Conservation (phyloP, 352 stramenopile genomes). For the Thalassiosira hispida region DNA sequence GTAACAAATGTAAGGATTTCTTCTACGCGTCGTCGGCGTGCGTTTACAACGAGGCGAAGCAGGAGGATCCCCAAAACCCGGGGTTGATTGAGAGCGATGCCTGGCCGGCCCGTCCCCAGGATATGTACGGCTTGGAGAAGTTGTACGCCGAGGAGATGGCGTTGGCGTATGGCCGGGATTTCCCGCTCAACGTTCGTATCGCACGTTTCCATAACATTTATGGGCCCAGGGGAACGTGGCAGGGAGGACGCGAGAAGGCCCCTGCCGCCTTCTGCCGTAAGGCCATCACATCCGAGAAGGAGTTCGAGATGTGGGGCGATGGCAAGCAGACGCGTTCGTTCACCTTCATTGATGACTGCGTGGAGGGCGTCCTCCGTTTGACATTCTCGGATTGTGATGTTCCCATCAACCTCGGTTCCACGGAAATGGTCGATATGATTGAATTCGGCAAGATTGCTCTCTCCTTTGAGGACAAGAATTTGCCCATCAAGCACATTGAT, state of each 20-base stretch:
- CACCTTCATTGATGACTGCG: constrained; percentile 91
- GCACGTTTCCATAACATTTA: constrained; percentile 92
- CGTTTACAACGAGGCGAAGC: constrained; percentile 91
- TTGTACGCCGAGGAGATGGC: constrained; percentile 89
- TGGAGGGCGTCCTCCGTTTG: constrained; percentile 89
- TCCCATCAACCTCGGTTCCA: constrained; percentile 88
- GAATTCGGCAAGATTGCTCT: constrained; percentile 86
- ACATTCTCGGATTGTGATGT: constrained; percentile 88
- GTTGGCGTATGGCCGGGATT: constrained; percentile 89
- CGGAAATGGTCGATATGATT: constrained; percentile 91
- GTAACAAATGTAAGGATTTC: constrained; percentile 85
- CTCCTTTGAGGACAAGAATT: constrained; percentile 81
- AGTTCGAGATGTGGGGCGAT: constrained; percentile 90
- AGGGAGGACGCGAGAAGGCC: constrained; percentile 88
- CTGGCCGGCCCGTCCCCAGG: constrained; percentile 90
- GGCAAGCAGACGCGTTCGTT: constrained; percentile 90
- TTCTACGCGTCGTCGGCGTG: constrained; percentile 90
- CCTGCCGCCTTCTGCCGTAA: constrained; percentile 92
- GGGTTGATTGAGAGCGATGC: constrained; percentile 88
- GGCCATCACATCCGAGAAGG: constrained; percentile 84
- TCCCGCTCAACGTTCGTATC: constrained; percentile 88
- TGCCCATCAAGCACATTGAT: constrained; percentile 90
- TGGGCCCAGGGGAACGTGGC: constrained; percentile 90
- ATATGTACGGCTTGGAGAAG: constrained; percentile 92
- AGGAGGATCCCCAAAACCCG: constrained; percentile 89